A percentile compares a stretch with the other conserved stretches of the same genome.
These are phyloP conservation scores for Suillus subluteus DNA, from an alignment of 768 basidiomycete species.

Conservation along the genomic window DNA sequence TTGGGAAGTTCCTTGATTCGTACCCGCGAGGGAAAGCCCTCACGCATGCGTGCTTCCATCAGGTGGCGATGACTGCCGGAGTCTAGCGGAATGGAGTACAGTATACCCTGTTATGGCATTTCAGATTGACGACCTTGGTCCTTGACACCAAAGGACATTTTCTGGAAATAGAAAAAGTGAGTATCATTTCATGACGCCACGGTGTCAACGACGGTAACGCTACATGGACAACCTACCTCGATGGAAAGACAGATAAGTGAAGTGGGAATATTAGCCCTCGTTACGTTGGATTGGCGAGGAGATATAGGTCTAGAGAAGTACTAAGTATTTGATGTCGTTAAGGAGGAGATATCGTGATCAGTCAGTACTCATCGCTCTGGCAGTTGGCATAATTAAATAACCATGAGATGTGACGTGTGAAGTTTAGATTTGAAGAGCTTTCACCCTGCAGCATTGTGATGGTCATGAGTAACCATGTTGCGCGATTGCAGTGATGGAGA, in stretches of 20 bases:
- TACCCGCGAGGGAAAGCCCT: not conserved
- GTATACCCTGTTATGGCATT: not conserved
- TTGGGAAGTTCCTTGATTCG: not conserved
- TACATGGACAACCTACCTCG: not conserved
- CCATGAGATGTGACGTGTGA: not conserved
- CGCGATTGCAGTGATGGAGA: constrained; percentile 9
- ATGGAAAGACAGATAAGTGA: not conserved
- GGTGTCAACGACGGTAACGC: not conserved
- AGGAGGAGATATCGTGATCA: not conserved
- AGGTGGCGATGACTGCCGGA: not conserved
- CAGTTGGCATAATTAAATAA: constrained; percentile 6
- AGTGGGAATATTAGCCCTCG: not conserved
- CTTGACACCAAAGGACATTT: not conserved
- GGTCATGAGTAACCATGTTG: constrained; percentile 8
- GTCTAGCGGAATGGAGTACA: not conserved
- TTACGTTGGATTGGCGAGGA: not conserved
- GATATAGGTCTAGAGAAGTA: not conserved
- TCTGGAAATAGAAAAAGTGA: not conserved
- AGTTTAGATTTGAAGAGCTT: not conserved
- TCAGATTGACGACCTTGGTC: not conserved
- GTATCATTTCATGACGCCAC: not conserved
- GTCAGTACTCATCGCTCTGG: not conserved
- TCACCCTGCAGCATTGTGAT: not conserved
- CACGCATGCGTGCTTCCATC: not conserved
- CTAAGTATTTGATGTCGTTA: not conserved